Evolutionary conservation across 2,329 filamentous ascomycete species (phyloP).

Genomic region (Delphinella strobiligena): DNA sequence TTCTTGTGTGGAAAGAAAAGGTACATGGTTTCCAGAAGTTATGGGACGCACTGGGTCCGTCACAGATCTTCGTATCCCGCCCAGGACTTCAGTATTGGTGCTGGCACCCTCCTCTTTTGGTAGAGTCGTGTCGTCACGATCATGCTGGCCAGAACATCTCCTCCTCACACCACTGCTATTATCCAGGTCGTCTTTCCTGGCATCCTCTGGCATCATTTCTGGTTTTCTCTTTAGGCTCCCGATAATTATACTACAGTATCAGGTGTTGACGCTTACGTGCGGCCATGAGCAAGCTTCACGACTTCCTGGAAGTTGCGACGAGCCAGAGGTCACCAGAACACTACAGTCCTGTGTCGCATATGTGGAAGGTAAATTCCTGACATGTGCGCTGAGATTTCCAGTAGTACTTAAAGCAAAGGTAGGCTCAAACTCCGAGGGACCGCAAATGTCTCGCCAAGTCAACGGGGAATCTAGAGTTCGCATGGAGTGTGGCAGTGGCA

Average conservation of each 20-base stretch:
- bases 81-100: conserved; percentile 8
- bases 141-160: conserved; percentile 13
- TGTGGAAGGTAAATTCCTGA: no score
- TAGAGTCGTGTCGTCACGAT: conserved; percentile 3
- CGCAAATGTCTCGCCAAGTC: background rate
- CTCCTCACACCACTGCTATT: conserved; percentile 11
- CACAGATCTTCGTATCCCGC: conserved; percentile 1
- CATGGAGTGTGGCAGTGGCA: no score
- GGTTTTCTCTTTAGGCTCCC: conserved; percentile 1
- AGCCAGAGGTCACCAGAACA: no score
- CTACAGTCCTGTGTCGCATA: no score
- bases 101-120: background rate
- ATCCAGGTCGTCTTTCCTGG: conserved; percentile 8
- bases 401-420: no score
- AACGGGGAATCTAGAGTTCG: no score
- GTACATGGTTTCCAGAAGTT: conserved; percentile 9
- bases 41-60: conserved; percentile 2
- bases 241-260: no score
- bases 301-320: no score
- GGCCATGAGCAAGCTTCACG: no score
- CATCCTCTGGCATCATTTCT: conserved; percentile 11
- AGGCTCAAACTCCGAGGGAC: conserved; percentile 1
- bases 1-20: conserved; percentile 2
- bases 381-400: no score
- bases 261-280: no score